These are phyloP conservation scores for Spathaspora girioi DNA, from an alignment of 805 yeast genomes.

Conservation along the genomic window DNA sequence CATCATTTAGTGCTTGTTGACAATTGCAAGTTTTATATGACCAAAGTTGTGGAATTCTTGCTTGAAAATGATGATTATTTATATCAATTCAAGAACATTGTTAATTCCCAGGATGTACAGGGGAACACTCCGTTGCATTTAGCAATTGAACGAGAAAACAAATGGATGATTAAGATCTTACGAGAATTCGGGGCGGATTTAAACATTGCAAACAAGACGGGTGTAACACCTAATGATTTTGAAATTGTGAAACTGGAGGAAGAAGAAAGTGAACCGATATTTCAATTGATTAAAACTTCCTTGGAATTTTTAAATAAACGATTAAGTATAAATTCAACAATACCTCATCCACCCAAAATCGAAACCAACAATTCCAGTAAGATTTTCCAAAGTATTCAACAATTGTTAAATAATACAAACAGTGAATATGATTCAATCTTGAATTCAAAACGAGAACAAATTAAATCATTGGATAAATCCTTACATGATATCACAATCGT, in stretches of 20 bases:
- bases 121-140: constrained; percentile 39
- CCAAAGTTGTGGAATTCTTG: constrained; percentile 32
- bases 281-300: constrained; percentile 32
- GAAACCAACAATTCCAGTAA: constrained; percentile 18
- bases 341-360: constrained; percentile 2
- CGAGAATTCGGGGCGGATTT: constrained; percentile 46
- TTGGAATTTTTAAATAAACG: constrained; percentile 29
- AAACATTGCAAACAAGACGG: constrained; percentile 74
- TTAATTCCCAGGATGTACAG: constrained; percentile 33
- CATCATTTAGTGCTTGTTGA: constrained; percentile 73
- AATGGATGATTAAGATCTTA: constrained; percentile 35
- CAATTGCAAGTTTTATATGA: constrained; percentile 32
- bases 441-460: constrained; percentile 32
- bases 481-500: constrained; percentile 38
- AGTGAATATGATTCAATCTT: constrained; percentile 35
- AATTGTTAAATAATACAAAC: constrained; percentile 33
- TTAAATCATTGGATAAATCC: constrained; percentile 30
- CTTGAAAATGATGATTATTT: constrained; percentile 17
- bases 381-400: constrained; percentile 38
- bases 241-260: constrained; percentile 53
- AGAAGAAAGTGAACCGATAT: constrained; percentile 22
- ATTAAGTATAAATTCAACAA: constrained; percentile 12
- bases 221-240: constrained; percentile 82
- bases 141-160: constrained; percentile 36
- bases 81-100: constrained; percentile 16